Base-by-base conservation (phyloP, 1,139 yeast genomes). In the Magnusiomyces starmeri region DNA sequence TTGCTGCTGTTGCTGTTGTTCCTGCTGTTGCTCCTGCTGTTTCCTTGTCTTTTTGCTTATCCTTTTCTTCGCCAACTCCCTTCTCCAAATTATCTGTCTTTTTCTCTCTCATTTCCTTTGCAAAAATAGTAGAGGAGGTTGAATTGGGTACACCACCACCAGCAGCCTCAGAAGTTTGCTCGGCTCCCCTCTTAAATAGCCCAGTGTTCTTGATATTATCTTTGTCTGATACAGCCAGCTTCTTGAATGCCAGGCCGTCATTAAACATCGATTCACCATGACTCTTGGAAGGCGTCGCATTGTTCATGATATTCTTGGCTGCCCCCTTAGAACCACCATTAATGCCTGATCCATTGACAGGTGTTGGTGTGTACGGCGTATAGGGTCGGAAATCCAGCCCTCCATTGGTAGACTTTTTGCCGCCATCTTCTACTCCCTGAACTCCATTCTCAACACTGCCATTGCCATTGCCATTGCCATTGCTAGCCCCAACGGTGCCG, bases 381-480 rank as follows among this genome's bases (percentile, higher is more conserved):
- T 21, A 27, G 21, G 37, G 37, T 4, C 4, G 4, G 37, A 32
- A 32, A 32, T 32, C 37, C 12, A 32, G 37, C 37, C n/a, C n/a
- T 4, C 18, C 12, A 10, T 32, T n/a, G 37, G 12, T 32, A 18
- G 37, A 32, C 37, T 14, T 4, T 4, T n/a, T 32, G 37, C 18
- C 18, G 37, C n/a, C n/a, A n/a, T n/a, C n/a, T n/a, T n/a, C n/a
- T n/a, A n/a, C n/a, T n/a, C n/a, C n/a, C n/a, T n/a, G n/a, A n/a
- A n/a, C n/a, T n/a, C n/a, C n/a, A n/a, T 22, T 49, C 18, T 22
- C 43, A 25, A 35, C 32, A 16, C 61, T 58, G 14, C 60, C 60
- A 48, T 55, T 60, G 42, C 55, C 59, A 20, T 58, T 58, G n/a
- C 60, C 60, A 16, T 56, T 29, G 34, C 34, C 39, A 14, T 34